Conservation (phyloP, 192 early-diverging fungal genomes). For the Mortierella alpina region DNA sequence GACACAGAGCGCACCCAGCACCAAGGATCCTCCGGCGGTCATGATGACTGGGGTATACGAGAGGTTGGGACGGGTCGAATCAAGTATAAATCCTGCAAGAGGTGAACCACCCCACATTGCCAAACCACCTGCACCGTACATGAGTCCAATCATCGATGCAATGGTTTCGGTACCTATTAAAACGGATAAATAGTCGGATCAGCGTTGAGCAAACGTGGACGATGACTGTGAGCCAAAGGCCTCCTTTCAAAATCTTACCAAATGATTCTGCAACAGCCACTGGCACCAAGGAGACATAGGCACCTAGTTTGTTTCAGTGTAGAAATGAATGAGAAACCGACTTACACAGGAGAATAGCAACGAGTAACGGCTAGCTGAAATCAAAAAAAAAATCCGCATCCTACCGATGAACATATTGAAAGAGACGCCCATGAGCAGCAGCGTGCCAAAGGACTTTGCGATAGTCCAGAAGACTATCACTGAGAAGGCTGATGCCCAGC, state of each 20-base stretch:
- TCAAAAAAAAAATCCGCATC: background rate
- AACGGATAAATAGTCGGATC: background rate
- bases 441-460: conserved; percentile 50
- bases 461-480: conserved; percentile 63
- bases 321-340: background rate
- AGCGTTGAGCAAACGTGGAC: background rate
- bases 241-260: conserved; percentile 24
- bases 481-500: conserved; percentile 39
- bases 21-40: conserved; percentile 28
- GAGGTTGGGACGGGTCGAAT: conserved; percentile 35
- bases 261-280: conserved; percentile 54
- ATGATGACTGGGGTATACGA: conserved; percentile 36
- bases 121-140: conserved; percentile 55
- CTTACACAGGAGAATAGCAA: background rate
- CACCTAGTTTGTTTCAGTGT: conserved; percentile 18
- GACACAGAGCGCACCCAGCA: conserved; percentile 27
- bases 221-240: background rate
- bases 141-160: conserved; percentile 53
- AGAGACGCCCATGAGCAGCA: conserved; percentile 57
- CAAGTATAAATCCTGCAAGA: conserved; percentile 47
- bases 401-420: conserved; percentile 55
- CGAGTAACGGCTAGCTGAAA: background rate
- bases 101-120: conserved; percentile 57
- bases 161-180: conserved; percentile 46
- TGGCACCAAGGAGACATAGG: conserved; percentile 59